Base-by-base conservation (phyloP, 2,329 filamentous ascomycete species). In the Beauveria scarabaeidicola region DNA sequence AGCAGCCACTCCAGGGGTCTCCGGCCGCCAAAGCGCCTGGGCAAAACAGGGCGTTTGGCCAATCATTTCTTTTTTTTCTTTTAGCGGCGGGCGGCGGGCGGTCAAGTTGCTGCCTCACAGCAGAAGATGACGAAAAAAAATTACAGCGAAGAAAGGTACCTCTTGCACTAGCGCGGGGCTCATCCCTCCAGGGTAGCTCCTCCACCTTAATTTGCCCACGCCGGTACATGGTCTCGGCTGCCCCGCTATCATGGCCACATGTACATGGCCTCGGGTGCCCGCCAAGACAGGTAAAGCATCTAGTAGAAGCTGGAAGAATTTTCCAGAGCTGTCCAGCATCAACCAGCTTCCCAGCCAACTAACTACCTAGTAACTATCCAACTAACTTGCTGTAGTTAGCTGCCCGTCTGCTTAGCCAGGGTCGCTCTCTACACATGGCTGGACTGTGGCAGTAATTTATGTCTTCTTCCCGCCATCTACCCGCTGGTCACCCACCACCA, bases 241-340 rank as follows among this genome's bases (percentile, higher is more conserved):
- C 59, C 59, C 52, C 59, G 59, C 54, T 50, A 57, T 61, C 40
- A 15, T 15, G 5, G 48, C 1, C 15, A 15, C 48, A 58, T 27
- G 55, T 61, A 61, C 60, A 32, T 19, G 13, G 15, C 66, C 62
- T 62, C 63, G 63, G 62, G 17, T 41, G 23, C 29, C 41, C 43
- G 53, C 53, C 27, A 55, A 46, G 53, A 47, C 53, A 17, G 44
- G 53, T 17, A 10, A 15, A 55, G 64, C 62, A 61, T 55, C 58
- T 17, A 53, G 52, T 67, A 59, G 66, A 68, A 68, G 55, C 59
- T 44, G 59, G 60, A 55, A 67, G 66, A 68, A 67, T 65, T 66
- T 67, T 67, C 66, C 60, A 66, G 64, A 67, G 51, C 36, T 41
- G 53, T 52, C 63, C 4, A 53, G 11, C 19, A 40, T 40, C 15